Base-by-base conservation (phyloP, 495 filamentous ascomycete genomes). In the Thozetella sp. region DNA sequence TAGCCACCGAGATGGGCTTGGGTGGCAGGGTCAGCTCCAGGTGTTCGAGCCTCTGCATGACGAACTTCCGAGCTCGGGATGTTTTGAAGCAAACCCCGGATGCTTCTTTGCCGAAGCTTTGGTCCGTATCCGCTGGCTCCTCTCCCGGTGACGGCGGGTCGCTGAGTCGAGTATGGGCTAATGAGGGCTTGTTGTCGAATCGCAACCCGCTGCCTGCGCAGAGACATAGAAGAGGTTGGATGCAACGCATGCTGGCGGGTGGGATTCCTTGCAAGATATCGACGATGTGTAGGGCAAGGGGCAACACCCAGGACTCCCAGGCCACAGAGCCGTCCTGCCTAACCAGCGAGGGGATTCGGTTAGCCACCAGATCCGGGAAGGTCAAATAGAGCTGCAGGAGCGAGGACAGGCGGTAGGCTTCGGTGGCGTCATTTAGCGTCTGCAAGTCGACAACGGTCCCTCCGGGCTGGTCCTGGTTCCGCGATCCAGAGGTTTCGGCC, bases 351-450 rank as follows among this genome's bases (percentile, higher is more conserved):
- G 68, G 68, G 10, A 62, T 66, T 6, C 67, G 58, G 48, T 65
- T 69, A 20, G 59, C 30, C 20, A 59, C 58, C 30, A 73, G 46
- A 25, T 73, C 71, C 1, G 71, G 71, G 27, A 73, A 73, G 6
- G 64, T 65, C 53, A 66, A 63, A 53, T 73, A 73, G 20, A 73
- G 62, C 60, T 73, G 71, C 15, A 73, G 51, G 17, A 73, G 66
- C 0, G 67, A 65, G 17, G 67, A 66, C 15, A 73, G 40, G 9
- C 71, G 71, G 40, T 73, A 73, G 13, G 71, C 67, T 34, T 73
- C 69, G 6, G 64, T 67, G 2, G 62, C 58, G 50, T 66, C 25
- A 53, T 61, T 54, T 46, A 73, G 25, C 20, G 64, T 40, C 13
- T 30, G 53, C 2, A 52, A 46, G 15, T 19, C 26, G 4, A 45